Evolutionary conservation across 2,329 filamentous ascomycete species (phyloP), one percentile per base, ranked within the genome.

Genomic region (Colletotrichum tropicale): DNA sequence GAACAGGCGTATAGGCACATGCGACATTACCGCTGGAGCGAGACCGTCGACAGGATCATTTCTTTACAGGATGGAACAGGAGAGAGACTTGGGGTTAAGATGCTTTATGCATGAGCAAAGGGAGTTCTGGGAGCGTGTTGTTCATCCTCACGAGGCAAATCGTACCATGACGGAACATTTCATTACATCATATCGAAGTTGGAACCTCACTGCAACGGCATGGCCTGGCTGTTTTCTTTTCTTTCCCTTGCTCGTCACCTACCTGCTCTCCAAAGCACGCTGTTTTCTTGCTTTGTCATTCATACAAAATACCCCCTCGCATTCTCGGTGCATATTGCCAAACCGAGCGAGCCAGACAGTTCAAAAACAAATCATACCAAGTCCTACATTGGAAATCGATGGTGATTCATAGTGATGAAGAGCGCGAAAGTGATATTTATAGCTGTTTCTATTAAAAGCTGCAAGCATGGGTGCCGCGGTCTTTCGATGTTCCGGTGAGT

Each of bases 281-380:
- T 13, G 61, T 61, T 66, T 67, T 30, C 30, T 67, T 38, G 24
- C 55, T 28, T 62, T 70, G 65, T 67, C n/a, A 26, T 71, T 67
- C 30, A 34, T 55, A 71, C 68, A 26, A 72, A 68, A 75, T 75
- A 75, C 72, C 72, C 72, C 61, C 16, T 61, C 28, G 5, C 24
- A 43, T 48, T 28, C 52, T 66, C 26, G 48, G 28, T 16, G 55
- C 48, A 61, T 38, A 48, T 52, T 62, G 32, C 36, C 34, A 56
- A 28, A 36, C 26, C 30, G 52, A 34, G 52, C 55, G 26, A 66
- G 52, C 36, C 24, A 71, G 30, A 61, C 58, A 75, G 30, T 34
- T 66, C 15, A 34, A 67, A 62, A 43, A 52, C 43, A 43, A 55
- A 56, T 61, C 8, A 38, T 52, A 16, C 38, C 32, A 38, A 62